Percentiles rank a stretch among this genome's conserved stretches.
These are phyloP conservation scores for Metarhizium humberi DNA, from an alignment of 2,329 filamentous ascomycete genomes.

Conservation along the genomic window DNA sequence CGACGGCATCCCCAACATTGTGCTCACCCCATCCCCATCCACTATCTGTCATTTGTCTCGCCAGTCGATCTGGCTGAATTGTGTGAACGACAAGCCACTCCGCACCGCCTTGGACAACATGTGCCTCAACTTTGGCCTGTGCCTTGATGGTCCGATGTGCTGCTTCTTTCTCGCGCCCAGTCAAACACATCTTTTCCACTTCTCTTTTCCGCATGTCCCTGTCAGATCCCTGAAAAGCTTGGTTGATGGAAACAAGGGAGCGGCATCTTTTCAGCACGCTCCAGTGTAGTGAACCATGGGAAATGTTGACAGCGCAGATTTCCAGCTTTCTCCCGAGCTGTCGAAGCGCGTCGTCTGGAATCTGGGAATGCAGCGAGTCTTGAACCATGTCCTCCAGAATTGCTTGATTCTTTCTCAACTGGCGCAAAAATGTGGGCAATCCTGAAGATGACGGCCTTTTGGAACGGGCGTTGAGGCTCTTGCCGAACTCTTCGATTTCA, in stretches of 20 bases:
- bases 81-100: slow-evolving; percentile 25
- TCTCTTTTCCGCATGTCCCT: slow-evolving; percentile 15
- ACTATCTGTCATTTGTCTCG: slow-evolving; percentile 29
- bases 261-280: slow-evolving; percentile 22
- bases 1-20: slow-evolving; percentile 19
- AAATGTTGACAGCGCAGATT: slow-evolving; percentile 12
- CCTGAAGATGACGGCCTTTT: slow-evolving; percentile 11
- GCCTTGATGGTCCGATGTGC: slow-evolving; percentile 23
- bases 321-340: slow-evolving; percentile 13
- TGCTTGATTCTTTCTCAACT: slow-evolving; percentile 10
- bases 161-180: slow-evolving; percentile 17
- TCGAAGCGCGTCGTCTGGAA: slow-evolving; percentile 7
- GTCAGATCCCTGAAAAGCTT: slow-evolving; percentile 23
- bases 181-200: slow-evolving; percentile 12
- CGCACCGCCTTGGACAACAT: slow-evolving; percentile 24
- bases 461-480: slow-evolving; percentile 2
- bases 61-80: slow-evolving; percentile 22
- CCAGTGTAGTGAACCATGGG: slow-evolving; percentile 19
- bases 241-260: slow-evolving; percentile 20
- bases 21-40: slow-evolving; percentile 32
- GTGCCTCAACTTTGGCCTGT: slow-evolving; percentile 23
- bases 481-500: slow-evolving; percentile 12
- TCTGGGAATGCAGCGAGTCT: slow-evolving; percentile 5
- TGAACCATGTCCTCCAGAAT: slow-evolving; percentile 7
- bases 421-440: slow-evolving; percentile 10